Percentiles rank a stretch among this genome's conserved stretches.
Evolutionary conservation across 2,329 filamentous ascomycete species (phyloP).

Genomic region (Sporothrix pseudoabietina): DNA sequence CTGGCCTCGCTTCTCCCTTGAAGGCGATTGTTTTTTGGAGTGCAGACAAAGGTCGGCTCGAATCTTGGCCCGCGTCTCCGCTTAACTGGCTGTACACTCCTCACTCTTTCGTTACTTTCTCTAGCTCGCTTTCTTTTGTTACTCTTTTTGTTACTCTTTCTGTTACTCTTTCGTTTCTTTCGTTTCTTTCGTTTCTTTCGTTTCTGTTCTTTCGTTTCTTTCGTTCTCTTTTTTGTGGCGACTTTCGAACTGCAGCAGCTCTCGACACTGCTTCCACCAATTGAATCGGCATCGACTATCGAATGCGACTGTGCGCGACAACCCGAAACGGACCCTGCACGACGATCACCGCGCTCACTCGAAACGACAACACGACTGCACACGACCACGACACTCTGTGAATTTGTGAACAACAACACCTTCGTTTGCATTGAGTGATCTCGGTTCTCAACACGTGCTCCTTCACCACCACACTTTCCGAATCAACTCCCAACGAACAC

Average conservation of each 20-base stretch:
- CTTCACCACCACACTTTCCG: not conserved
- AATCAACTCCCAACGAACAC: not conserved
- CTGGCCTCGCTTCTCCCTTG: not conserved
- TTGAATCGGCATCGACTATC: conserved; percentile 4
- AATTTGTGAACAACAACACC: not conserved
- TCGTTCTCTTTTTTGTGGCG: not conserved
- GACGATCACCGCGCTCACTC: conserved; percentile 4
- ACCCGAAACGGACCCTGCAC: conserved; percentile 19
- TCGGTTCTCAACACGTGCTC: not conserved
- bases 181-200: not conserved
- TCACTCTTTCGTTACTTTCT: not conserved
- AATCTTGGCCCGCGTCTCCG: conserved; percentile 18
- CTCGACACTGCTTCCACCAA: not conserved
- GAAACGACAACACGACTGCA: not conserved
- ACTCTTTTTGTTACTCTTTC: not conserved
- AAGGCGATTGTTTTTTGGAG: not conserved
- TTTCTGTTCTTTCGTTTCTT: not conserved
- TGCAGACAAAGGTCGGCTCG: conserved; percentile 5
- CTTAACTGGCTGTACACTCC: not conserved
- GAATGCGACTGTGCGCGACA: conserved; percentile 13
- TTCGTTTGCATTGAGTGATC: not conserved
- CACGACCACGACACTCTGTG: not conserved
- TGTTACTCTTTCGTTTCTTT: not conserved
- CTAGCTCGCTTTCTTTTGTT: not conserved
- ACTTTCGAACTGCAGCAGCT: not conserved